Conservation (phyloP, 495 filamentous ascomycete species). For the Ramalina peruviana region DNA sequence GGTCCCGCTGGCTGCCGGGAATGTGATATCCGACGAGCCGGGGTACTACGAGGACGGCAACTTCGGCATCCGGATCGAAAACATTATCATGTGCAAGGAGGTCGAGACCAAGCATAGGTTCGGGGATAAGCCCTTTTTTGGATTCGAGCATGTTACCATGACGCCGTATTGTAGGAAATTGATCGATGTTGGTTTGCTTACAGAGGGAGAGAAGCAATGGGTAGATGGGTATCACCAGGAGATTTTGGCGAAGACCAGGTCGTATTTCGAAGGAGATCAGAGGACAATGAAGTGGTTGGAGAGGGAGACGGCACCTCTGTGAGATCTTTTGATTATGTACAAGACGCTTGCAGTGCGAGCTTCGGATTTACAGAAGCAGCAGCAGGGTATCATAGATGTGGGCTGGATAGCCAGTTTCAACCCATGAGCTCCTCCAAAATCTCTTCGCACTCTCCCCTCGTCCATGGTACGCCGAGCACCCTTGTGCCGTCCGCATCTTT, state of each 20-base stretch:
- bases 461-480: conserved; percentile 69
- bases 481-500: conserved; percentile 79
- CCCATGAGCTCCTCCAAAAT: conserved; percentile 71
- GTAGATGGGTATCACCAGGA: conserved; percentile 75
- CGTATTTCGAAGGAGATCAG: conserved; percentile 57
- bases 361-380: not conserved
- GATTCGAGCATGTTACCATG: conserved; percentile 97
- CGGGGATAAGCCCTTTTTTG: conserved; percentile 84
- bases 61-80: conserved; percentile 98
- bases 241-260: conserved; percentile 67
- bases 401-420: not conserved
- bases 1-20: conserved; percentile 76
- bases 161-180: conserved; percentile 84
- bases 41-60: conserved; percentile 97
- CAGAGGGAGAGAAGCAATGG: conserved; percentile 67
- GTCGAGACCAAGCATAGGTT: conserved; percentile 74
- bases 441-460: conserved; percentile 76
- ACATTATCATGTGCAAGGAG: conserved; percentile 77
- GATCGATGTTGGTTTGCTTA: conserved; percentile 63
- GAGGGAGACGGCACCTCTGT: conserved; percentile 49
- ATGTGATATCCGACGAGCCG: conserved; percentile 87
- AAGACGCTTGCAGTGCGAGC: not conserved
- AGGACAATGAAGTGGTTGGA: conserved; percentile 63
- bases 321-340: conserved; percentile 5
- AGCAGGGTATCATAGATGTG: not conserved